Base-by-base conservation (phyloP, 1,284 basidiomycete species). In the Vanrija sp. region DNA sequence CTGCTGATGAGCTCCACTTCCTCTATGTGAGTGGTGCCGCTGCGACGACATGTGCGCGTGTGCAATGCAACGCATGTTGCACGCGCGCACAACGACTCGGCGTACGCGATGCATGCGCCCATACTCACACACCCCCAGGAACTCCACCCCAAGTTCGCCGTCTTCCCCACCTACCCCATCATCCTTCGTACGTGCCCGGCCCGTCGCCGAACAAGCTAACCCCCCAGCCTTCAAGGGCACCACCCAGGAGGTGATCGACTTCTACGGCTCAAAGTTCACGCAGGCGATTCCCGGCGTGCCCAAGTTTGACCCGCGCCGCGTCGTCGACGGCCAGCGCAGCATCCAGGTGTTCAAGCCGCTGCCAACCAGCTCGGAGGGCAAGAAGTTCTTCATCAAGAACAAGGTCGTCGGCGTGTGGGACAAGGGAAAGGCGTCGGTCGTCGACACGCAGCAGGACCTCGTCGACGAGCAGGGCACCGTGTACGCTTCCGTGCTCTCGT, bases 331-430 rank as follows among this genome's bases (percentile, higher is more conserved):
- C 19, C 58, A 60, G 58, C 58, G 58, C 21, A 46, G 49, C 55
- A 56, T 60, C 43, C 45, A 52, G 46, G 51, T 60, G 43, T 53
- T 49, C 55, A 57, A 57, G 52, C 49, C 52, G 16, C 46, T 60
- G n/a, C 58, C 58, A 4, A 39, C 52, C 5, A 39, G 46, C 9
- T 60, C 58, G 7, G 58, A 25, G 6, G 58, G 58, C 12, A 52
- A 55, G 52, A 51, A 57, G 43, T 60, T 60, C 34, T 55, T 54
- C 50, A 46, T 57, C 19, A 55, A 55, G 38, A 43, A 26, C 26
- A 60, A 54, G 49, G 52, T 60, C 16, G 46, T 50, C 15, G 58
- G 58, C 47, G 58, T 60, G 15, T 60, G 58, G 58, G 58, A 60
- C 58, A 60, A 60, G 58, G 58, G 58, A 12, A 60, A 60, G 58